Evolutionary conservation across 495 filamentous ascomycete genomes (phyloP).

Genomic region (Podospora comata): DNA sequence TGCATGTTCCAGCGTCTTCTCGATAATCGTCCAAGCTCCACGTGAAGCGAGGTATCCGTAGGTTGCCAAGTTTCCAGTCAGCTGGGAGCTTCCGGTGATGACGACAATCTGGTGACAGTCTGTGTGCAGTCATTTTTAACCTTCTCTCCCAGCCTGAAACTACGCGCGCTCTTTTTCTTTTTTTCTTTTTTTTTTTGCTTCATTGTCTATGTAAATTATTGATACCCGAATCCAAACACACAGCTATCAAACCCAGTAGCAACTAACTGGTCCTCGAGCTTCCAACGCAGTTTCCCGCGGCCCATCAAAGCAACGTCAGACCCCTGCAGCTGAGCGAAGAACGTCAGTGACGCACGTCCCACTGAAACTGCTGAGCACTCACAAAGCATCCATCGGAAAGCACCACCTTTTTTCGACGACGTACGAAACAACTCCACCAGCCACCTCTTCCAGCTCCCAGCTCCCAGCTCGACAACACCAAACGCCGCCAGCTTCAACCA

Average conservation of each 20-base stretch:
- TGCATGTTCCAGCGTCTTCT: not conserved
- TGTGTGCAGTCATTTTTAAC: not conserved
- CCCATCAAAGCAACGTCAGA: conserved; percentile 12
- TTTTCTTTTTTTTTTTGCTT: not conserved
- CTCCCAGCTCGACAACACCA: conserved; percentile 12
- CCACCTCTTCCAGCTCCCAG: conserved; percentile 19
- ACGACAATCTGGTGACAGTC: conserved; percentile 7
- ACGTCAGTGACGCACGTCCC: conserved; percentile 34
- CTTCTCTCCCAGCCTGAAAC: not conserved
- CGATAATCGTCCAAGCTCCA: conserved; percentile 3
- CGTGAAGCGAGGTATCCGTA: conserved; percentile 5
- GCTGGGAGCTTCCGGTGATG: conserved; percentile 8
- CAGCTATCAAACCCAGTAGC: not conserved
- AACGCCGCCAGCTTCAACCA: conserved; percentile 2
- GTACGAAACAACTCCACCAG: conserved; percentile 21
- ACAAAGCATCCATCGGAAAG: conserved; percentile 2
- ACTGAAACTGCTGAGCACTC: conserved; percentile 16
- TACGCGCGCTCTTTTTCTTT: not conserved
- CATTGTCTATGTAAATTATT: not conserved
- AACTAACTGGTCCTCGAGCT: not conserved
- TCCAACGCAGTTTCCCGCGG: not conserved
- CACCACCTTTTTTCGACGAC: conserved; percentile 23
- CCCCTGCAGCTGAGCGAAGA: conserved; percentile 12
- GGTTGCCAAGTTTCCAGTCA: conserved; percentile 3
- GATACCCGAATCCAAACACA: not conserved